Percentiles rank a stretch among this genome's conserved stretches.
These are phyloP conservation scores for Meira miltonrushii DNA, from an alignment of 1,284 basidiomycete species.

Conservation along the genomic window DNA sequence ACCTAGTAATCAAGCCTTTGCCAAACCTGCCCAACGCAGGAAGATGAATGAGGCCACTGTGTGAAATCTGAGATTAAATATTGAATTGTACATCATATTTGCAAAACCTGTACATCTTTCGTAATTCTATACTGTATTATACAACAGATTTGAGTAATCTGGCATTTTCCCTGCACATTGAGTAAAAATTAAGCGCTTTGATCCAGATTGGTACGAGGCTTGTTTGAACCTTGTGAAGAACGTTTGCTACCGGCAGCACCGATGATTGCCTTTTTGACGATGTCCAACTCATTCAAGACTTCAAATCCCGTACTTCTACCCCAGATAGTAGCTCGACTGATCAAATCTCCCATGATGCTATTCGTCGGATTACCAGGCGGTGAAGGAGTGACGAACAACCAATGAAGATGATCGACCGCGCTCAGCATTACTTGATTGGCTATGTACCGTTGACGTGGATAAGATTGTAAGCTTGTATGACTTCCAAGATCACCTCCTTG, in stretches of 20 bases:
- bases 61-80: too few relatives aligned
- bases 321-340: slow-evolving; percentile 37
- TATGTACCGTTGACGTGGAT: slow-evolving; percentile 41
- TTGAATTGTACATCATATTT: too few relatives aligned
- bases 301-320: slow-evolving; percentile 47
- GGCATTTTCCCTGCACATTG: too few relatives aligned
- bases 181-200: too few relatives aligned
- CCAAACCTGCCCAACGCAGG: too few relatives aligned
- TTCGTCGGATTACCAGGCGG: slow-evolving; percentile 22
- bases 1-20: too few relatives aligned
- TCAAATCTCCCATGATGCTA: slow-evolving; percentile 21
- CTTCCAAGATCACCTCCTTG: slow-evolving; percentile 43
- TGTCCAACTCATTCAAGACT: slow-evolving; percentile 46
- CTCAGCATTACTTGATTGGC: slow-evolving; percentile 48
- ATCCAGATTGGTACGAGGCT: too few relatives aligned
- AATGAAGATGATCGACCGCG: slow-evolving; percentile 47
- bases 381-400: slow-evolving; percentile 35
- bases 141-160: too few relatives aligned
- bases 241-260: slow-evolving; percentile 15
- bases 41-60: too few relatives aligned
- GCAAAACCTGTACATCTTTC: too few relatives aligned
- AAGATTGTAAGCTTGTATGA: slow-evolving; percentile 34
- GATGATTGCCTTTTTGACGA: slow-evolving; percentile 36
- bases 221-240: too few relatives aligned
- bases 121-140: too few relatives aligned